These are phyloP conservation scores for Aspergillus coremiiformis DNA, from an alignment of 495 filamentous ascomycete genomes.

Conservation along the genomic window DNA sequence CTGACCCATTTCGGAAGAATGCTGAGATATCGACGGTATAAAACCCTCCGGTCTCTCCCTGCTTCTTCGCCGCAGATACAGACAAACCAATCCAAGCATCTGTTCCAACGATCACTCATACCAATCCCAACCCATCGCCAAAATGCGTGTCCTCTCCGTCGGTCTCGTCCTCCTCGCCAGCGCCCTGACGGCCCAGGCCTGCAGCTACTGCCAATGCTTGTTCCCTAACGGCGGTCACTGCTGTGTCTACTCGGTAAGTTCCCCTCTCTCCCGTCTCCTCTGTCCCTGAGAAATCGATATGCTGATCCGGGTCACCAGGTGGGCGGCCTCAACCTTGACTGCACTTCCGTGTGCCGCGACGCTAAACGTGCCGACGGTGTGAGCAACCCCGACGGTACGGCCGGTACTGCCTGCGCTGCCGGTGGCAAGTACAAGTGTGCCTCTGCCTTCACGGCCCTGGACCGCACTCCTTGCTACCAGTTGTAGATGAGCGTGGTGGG, in stretches of 20 bases:
- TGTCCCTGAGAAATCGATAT: background rate
- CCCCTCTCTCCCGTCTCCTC: background rate
- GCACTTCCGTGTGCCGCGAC: background rate
- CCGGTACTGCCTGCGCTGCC: constrained; percentile 4
- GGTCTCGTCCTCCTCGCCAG: background rate
- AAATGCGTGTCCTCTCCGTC: constrained; percentile 2
- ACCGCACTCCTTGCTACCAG: constrained; percentile 3
- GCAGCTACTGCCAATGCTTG: constrained; percentile 7
- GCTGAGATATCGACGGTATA: no score
- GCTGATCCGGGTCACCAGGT: no score
- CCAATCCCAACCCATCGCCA: background rate
- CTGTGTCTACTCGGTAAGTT: constrained; percentile 4
- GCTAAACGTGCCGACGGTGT: constrained; percentile 1
- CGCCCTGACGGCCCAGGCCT: background rate
- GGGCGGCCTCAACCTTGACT: constrained; percentile 6
- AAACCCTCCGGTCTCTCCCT: no score
- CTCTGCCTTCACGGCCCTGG: constrained; percentile 5
- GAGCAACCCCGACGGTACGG: background rate
- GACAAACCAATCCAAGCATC: background rate
- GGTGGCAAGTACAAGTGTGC: constrained; percentile 3
- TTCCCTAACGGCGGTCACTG: constrained; percentile 1
- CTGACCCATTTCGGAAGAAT: background rate
- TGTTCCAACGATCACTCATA: no score
- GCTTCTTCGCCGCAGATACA: background rate
- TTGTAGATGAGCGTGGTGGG: no score